Base-by-base conservation (phyloP, 768 basidiomycete species). In the Baorangia bicolor region DNA sequence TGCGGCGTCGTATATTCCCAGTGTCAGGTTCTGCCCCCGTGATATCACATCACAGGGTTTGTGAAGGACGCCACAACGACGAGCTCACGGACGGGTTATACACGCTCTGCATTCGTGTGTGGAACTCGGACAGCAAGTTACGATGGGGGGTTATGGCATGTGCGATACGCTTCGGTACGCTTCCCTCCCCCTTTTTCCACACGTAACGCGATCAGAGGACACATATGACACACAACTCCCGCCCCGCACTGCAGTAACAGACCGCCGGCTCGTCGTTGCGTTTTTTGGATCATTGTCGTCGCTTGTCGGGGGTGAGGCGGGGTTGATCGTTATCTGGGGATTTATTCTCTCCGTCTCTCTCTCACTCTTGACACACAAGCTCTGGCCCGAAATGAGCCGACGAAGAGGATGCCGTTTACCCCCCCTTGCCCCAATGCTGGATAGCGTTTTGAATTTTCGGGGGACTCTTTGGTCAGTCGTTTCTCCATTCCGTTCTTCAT, bases 31-130 rank as follows among this genome's bases (percentile, higher is more conserved):
- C 54, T 42, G 1, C 16, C 25, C 16, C 10, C 16, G 25, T 33
- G 42, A 25, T n/a, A 45, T 55, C 50, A 48, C 38, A 49, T 43
- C 39, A 41, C 35, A 33, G 30, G 21, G 37, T 43, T 16, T 28
- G 34, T 48, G 21, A 53, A 20, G 48, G 27, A 20, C 49, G 64
- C 66, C 64, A 66, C 64, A 14, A 65, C 30, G 66, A 39, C 20
- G n/a, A n/a, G n/a, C n/a, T 47, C 45, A 30, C 27, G 0, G 46
- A 49, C 21, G 40, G 41, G 39, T 37, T 43, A 33, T 23, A 31
- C 40, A 60, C 52, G 62, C 34, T 53, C 49, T 41, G 43, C 25
- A 20, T 49, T 31, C 33, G 38, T 11, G 11, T 47, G n/a, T 58
- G 38, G 30, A 45, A 43, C 27, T 27, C 49, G 41, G 44, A 21